phyloP scores from a whole-genome alignment of 257 asterid genomes.

The Penstemon eatonii region DNA sequence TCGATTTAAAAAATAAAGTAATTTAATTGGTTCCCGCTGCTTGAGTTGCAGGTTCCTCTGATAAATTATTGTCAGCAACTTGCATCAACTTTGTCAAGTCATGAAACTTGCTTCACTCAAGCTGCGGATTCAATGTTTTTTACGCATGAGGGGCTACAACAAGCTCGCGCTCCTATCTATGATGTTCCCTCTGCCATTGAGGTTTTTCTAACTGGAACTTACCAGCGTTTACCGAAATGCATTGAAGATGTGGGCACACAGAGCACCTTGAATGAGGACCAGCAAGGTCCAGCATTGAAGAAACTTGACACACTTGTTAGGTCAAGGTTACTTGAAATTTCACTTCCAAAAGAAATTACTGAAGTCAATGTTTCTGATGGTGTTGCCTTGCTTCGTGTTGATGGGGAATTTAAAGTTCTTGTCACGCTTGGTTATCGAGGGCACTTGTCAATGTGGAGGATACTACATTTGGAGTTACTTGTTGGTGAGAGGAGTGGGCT shows the following conservation, averaged over 20 bases:
- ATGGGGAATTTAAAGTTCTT: constrained; percentile 95
- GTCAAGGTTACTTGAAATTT: constrained; percentile 79
- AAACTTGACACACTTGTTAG: constrained; percentile 85
- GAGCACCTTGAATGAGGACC: constrained; percentile 64
- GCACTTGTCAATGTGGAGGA: constrained; percentile 95
- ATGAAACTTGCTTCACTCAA: constrained; percentile 95
- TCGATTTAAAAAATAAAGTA: constrained; percentile 18
- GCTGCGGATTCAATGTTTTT: constrained; percentile 98
- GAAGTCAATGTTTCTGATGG: constrained; percentile 82
- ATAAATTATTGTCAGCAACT: constrained; percentile 92
- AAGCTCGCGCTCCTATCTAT: constrained; percentile 97
- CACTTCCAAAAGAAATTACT: constrained; percentile 80
- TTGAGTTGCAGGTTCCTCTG: constrained; percentile 79
- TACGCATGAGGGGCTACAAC: constrained; percentile 98
- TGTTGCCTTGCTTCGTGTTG: constrained; percentile 79
- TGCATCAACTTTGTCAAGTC: constrained; percentile 84
- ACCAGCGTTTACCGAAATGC: constrained; percentile 89
- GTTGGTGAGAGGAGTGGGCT: constrained; percentile 87
- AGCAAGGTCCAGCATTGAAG: constrained; percentile 78
- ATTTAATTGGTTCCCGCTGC: constrained; percentile 26
- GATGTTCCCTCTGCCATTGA: constrained; percentile 97
- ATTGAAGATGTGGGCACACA: constrained; percentile 82
- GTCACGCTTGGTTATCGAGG: constrained; percentile 98
- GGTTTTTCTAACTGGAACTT: constrained; percentile 81
- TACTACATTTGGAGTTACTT: constrained; percentile 92